Evolutionary conservation across 2,329 filamentous ascomycete species (phyloP).

Genomic region (Monilinia aucupariae): DNA sequence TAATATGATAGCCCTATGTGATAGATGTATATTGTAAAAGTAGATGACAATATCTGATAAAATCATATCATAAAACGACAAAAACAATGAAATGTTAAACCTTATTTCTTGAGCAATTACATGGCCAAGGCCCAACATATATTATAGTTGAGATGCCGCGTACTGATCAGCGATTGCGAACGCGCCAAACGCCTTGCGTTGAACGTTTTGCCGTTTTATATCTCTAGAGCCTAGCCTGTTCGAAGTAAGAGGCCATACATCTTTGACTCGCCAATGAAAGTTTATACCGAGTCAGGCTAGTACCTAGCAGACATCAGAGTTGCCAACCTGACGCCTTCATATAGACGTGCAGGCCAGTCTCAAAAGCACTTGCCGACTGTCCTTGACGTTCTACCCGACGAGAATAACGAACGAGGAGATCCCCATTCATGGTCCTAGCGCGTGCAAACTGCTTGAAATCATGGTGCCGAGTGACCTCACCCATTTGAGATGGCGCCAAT

Average conservation of each 20-base stretch:
- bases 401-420: neutral
- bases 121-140: neutral
- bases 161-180: neutral
- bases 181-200: neutral
- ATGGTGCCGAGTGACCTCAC: neutral
- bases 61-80: no score
- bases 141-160: neutral
- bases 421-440: neutral
- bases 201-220: neutral
- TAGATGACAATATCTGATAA: neutral
- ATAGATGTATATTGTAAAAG: neutral
- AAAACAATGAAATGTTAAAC: no score
- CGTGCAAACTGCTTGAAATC: neutral
- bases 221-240: neutral
- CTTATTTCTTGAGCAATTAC: neutral
- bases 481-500: neutral
- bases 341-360: neutral
- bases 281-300: neutral
- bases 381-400: neutral
- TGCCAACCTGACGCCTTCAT: neutral
- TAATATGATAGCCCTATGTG: no score
- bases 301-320: no score
- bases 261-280: neutral
- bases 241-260: neutral
- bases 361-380: neutral